Conservation (phyloP, 2,329 filamentous ascomycete genomes). For the Diaporthe sp. region DNA sequence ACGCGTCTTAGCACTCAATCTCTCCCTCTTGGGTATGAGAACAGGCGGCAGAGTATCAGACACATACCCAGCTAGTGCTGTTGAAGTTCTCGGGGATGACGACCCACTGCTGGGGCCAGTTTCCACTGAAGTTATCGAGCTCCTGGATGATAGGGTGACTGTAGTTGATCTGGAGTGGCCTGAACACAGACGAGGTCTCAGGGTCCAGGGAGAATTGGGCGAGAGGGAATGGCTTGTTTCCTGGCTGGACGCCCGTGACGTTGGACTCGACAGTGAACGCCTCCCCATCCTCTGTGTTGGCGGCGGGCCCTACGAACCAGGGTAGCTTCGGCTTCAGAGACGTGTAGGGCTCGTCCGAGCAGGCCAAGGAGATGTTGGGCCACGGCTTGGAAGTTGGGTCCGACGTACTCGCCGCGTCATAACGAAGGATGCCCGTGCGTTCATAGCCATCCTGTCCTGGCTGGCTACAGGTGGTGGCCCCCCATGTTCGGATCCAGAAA, state of each 20-base stretch:
- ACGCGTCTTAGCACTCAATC: neutral
- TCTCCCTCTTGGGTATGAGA: neutral
- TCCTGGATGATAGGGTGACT: conserved; percentile 56
- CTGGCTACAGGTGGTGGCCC: conserved; percentile 14
- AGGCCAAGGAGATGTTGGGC: conserved; percentile 42
- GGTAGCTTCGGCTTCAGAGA: conserved; percentile 47
- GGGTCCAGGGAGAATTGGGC: conserved; percentile 44
- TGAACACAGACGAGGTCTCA: conserved; percentile 47
- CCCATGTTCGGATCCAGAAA: conserved; percentile 46
- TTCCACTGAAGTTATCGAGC: conserved; percentile 32
- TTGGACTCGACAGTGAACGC: conserved; percentile 9
- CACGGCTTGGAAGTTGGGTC: conserved; percentile 41
- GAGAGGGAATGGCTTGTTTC: neutral
- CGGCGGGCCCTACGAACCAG: conserved; percentile 41
- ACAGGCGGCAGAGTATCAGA: neutral
- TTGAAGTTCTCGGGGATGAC: conserved; percentile 43
- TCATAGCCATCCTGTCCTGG: conserved; percentile 32
- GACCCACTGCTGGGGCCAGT: conserved; percentile 41
- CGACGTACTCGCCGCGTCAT: conserved; percentile 40
- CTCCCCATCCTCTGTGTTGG: conserved; percentile 31
- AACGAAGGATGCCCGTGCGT: conserved; percentile 47
- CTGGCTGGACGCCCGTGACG: conserved; percentile 7
- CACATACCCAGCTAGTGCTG: conserved; percentile 40
- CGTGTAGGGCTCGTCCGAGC: conserved; percentile 48
- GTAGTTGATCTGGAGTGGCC: conserved; percentile 57